Conservation (phyloP, 1,139 yeast species). For the Schwanniomyces etchellsii region DNA sequence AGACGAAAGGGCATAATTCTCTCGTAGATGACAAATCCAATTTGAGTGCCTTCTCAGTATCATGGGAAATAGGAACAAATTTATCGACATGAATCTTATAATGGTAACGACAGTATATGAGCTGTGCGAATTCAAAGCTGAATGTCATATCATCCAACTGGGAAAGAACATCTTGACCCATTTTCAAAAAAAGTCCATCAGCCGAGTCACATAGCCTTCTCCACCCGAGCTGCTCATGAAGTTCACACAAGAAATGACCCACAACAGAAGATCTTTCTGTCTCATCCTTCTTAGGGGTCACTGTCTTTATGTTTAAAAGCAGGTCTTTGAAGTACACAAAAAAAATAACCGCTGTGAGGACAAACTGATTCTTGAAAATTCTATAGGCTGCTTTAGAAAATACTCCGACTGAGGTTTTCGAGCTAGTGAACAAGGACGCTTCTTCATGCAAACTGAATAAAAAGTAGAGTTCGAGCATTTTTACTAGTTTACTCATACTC, state of each 20-base stretch:
- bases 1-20: slow-evolving; percentile 53
- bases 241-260: slow-evolving; percentile 44
- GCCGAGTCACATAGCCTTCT: slow-evolving; percentile 65
- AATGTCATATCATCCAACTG: slow-evolving; percentile 27
- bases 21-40: slow-evolving; percentile 43
- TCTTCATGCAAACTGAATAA: slow-evolving; percentile 46
- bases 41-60: slow-evolving; percentile 38
- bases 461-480: slow-evolving; percentile 36
- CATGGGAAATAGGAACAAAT: slow-evolving; percentile 64
- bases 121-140: slow-evolving; percentile 65
- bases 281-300: slow-evolving; percentile 1
- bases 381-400: slow-evolving; percentile 27
- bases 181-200: slow-evolving; percentile 54
- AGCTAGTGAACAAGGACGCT: slow-evolving; percentile 35
- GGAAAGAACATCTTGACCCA: slow-evolving; percentile 53
- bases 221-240: slow-evolving; percentile 73
- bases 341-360: slow-evolving; percentile 35
- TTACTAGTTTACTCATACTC: slow-evolving; percentile 6
- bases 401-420: slow-evolving; percentile 22
- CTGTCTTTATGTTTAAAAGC: slow-evolving; percentile 4
- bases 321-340: slow-evolving; percentile 24
- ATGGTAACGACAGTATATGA: slow-evolving; percentile 74
- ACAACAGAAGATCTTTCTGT: slow-evolving; percentile 9
- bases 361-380: slow-evolving; percentile 48
- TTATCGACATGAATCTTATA: slow-evolving; percentile 54